phyloP scores from a whole-genome alignment of 495 filamentous ascomycete species.

The Talaromyces ruber region DNA sequence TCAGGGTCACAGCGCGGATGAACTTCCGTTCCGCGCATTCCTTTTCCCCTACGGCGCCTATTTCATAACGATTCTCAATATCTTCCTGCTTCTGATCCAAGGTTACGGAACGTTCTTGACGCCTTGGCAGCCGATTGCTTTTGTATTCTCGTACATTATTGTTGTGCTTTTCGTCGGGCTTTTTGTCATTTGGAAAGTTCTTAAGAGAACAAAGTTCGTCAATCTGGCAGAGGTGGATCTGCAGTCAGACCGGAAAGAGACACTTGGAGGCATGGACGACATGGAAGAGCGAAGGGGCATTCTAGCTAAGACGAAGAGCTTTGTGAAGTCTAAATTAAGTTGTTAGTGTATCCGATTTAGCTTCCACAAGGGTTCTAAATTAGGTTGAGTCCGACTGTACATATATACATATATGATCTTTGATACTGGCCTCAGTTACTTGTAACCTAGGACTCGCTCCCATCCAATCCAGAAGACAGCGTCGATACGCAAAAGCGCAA shows the following conservation, averaged over 20 bases:
- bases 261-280: not conserved
- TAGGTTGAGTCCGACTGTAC: not conserved
- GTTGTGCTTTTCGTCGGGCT: constrained; percentile 5
- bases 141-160: constrained; percentile 6
- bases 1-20: constrained; percentile 52
- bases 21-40: constrained; percentile 52
- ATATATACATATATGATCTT: not conserved
- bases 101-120: constrained; percentile 4
- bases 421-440: not conserved
- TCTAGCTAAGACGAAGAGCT: not conserved
- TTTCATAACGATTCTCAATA: not conserved
- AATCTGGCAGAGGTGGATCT: constrained; percentile 3
- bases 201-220: constrained; percentile 3
- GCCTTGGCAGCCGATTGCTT: constrained; percentile 4
- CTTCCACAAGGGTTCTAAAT: not conserved
- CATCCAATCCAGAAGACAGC: constrained; percentile 2
- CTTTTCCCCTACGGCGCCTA: constrained; percentile 2
- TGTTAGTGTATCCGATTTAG: not conserved
- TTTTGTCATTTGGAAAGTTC: constrained; percentile 2
- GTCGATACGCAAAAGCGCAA: not conserved
- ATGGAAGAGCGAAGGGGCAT: not conserved
- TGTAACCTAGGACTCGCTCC: not conserved
- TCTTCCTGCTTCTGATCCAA: constrained; percentile 5
- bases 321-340: not conserved
- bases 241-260: not conserved